Evolutionary conservation across 2,329 filamentous ascomycete genomes (phyloP), one percentile per base, ranked within the genome.

Genomic region (Exophiala aquamarina): DNA sequence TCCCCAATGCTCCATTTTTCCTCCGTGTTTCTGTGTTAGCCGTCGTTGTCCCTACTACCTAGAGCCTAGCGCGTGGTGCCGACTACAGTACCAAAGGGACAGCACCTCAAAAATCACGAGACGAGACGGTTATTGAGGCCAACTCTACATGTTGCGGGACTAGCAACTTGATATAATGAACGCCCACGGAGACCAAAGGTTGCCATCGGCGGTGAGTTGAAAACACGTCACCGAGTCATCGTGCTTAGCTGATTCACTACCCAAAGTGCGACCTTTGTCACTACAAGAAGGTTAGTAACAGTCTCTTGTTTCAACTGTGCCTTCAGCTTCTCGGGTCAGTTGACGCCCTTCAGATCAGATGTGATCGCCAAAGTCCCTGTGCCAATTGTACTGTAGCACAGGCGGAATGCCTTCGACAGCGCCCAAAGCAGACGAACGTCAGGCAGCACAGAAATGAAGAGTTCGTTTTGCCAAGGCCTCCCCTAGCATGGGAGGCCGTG

Each of bases 201-300:
- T 15, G 18, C 35, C 35, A 5, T 37, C 35, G 35, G 35, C 35
- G 35, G 35, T 37, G n/a, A 37, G 35, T 37, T 4, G 3, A 5
- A 20, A 37, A 15, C 13, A 19, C n/a, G n/a, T 14, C 19, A 20
- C 18, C 14, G 14, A 5, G n/a, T 15, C 19, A 13, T 37, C 35
- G 35, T 20, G 11, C n/a, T 5, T 5, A 20, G 35, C 35, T 37
- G 11, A 37, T 15, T 20, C 35, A 5, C 19, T 11, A 5, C 14
- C 19, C 35, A 37, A 37, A 37, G 35, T 37, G 35, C 11, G 35
- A 37, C 19, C 35, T 37, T 20, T 37, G 35, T 37, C 35, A 37
- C n/a, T 15, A 37, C 35, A 37, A 37, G 19, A 37, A 37, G 35
- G 35, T 37, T 13, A 20, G 19, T 37, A 15, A 18, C 14, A 13